Conservation (phyloP, 495 filamentous ascomycete genomes). For the Penicillium daleae region DNA sequence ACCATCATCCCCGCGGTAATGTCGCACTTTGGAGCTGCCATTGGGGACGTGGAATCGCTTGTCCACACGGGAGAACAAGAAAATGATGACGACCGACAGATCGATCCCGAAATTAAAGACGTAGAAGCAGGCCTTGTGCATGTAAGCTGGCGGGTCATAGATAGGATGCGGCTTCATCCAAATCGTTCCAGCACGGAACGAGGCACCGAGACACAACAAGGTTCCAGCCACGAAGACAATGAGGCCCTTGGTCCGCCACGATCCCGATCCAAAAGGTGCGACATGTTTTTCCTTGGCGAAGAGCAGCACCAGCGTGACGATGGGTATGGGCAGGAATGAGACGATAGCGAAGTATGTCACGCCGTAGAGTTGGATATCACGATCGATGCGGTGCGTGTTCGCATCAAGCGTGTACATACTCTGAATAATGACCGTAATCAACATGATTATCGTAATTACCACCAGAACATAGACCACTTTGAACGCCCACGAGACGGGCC, state of each 20-base stretch:
- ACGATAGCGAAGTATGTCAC: constrained; percentile 69
- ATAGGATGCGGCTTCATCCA: constrained; percentile 57
- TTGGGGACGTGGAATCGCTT: constrained; percentile 66
- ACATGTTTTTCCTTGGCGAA: constrained; percentile 50
- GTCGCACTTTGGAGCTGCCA: constrained; percentile 31
- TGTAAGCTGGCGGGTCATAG: constrained; percentile 66
- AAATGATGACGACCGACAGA: constrained; percentile 65
- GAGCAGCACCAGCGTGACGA: constrained; percentile 58
- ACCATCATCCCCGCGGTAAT: constrained; percentile 22
- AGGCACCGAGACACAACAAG: constrained; percentile 70
- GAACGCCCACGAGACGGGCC: constrained; percentile 51
- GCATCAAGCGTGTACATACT: constrained; percentile 65
- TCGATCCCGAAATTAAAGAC: constrained; percentile 78
- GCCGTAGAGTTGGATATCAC: constrained; percentile 68
- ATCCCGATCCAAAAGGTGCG: constrained; percentile 74
- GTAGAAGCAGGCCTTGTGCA: constrained; percentile 75
- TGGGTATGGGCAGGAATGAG: constrained; percentile 73
- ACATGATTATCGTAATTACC: constrained; percentile 62
- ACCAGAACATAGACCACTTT: constrained; percentile 64
- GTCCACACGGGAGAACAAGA: constrained; percentile 69
- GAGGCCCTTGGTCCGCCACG: constrained; percentile 64
- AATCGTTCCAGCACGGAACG: constrained; percentile 63
- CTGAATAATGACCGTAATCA: constrained; percentile 69
- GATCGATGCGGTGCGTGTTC: constrained; percentile 54
- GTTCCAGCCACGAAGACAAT: constrained; percentile 59